Base-by-base conservation (phyloP, 331 rosid species). In the Quercus phellos region DNA sequence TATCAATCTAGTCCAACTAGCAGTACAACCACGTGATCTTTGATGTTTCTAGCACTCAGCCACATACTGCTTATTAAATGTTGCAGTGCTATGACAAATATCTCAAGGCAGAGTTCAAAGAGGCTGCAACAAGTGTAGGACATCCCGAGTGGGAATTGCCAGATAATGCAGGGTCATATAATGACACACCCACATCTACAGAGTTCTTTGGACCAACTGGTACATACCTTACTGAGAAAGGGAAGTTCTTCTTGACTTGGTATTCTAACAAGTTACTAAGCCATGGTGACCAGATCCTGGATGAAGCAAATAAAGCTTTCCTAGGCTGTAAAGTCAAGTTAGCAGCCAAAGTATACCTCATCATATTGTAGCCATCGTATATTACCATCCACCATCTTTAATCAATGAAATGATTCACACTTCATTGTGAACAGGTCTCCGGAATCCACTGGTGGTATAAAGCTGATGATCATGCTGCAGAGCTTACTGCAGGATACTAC, bases 361-460 rank as follows among this genome's bases (percentile, higher is more conserved):
- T 13, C 64, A 74, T 64, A 19, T 30, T 32, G n/a, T 29, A 24
- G 64, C 38, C 22, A 73, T 38, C 73, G 53, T 22, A 74, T 21
- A 71, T 59, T 43, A 53, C 64, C 71, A 46, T 78, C 73, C 77
- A 50, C 42, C 66, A 55, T 74, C 74, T 38, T 27, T 55, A 50
- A 4, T 68, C 59, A 56, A 81, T 78, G 66, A 43, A 30, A 75
- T 76, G n/a, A 22, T 26, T 63, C 74, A 74, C 76, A 64, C 59
- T 75, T 76, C 54, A 74, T 78, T 32, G 68, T 76, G 76, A 61
- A 78, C 89, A 90, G 98, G 97, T 94, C 42, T 84, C 95, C 5
- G 97, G 97, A 87, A 90, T 94, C 72, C 96, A 94, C 79, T 92
- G 98, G 97, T 94, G 97, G 96, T 92, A 90, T 72, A 80, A 74